These are phyloP conservation scores for Pichia gijzeniarum DNA, from an alignment of 805 yeast genomes.

Conservation along the genomic window DNA sequence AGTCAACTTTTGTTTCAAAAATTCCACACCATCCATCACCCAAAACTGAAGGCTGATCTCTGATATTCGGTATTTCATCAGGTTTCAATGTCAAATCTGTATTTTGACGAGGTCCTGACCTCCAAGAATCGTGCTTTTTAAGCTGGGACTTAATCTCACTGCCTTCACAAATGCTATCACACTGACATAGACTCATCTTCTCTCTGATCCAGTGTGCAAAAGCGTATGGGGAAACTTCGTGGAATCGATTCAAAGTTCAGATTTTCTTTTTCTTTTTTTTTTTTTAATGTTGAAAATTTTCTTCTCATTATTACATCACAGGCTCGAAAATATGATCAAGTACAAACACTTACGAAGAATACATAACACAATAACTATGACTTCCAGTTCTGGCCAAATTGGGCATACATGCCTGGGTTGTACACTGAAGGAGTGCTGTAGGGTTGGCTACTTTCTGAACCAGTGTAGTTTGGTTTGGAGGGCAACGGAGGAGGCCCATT, in stretches of 20 bases:
- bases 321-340: too few species aligned
- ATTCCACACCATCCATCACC: constrained; percentile 62
- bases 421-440: constrained; percentile 47
- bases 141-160: constrained; percentile 5
- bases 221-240: too few species aligned
- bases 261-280: neutral
- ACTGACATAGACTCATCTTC: neutral
- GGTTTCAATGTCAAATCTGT: constrained; percentile 17
- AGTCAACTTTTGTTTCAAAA: constrained; percentile 43
- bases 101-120: constrained; percentile 14
- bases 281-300: neutral
- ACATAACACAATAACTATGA: neutral
- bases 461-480: constrained; percentile 22
- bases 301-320: neutral
- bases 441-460: constrained; percentile 29
- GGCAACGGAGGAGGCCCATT: constrained; percentile 21
- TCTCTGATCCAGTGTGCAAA: too few species aligned
- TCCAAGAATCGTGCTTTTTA: constrained; percentile 16
- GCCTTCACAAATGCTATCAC: neutral
- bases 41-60: constrained; percentile 36
- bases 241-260: too few species aligned
- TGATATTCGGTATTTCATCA: constrained; percentile 34
- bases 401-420: constrained; percentile 41
- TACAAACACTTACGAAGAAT: neutral
- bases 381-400: constrained; percentile 22